A percentile compares a stretch with the other conserved stretches of the same genome.
Conservation (phyloP, 352 stramenopile genomes). For the Phytophthora meadii region DNA sequence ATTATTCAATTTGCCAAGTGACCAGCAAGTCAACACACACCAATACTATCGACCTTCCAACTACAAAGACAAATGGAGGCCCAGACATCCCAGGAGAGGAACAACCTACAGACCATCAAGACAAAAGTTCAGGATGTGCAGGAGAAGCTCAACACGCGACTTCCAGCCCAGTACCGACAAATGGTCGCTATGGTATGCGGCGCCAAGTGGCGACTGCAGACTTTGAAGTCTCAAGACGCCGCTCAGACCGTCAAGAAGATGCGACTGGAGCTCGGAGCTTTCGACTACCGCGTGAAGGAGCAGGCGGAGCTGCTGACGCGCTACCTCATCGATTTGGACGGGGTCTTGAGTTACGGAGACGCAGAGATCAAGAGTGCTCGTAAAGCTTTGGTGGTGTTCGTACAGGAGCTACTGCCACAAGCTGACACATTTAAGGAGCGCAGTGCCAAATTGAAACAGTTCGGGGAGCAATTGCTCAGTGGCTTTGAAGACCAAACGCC, state of each 20-base stretch:
- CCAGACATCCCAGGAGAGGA: constrained; percentile 41
- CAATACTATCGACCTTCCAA: constrained; percentile 1
- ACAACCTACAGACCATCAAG: constrained; percentile 52
- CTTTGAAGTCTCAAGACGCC: constrained; percentile 11
- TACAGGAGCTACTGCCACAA: constrained; percentile 52
- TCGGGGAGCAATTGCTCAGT: constrained; percentile 41
- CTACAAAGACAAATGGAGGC: constrained; percentile 28
- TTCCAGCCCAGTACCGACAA: constrained; percentile 44
- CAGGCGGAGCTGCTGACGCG: constrained; percentile 70
- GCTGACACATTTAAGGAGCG: constrained; percentile 56
- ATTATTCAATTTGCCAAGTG: constrained; percentile 39
- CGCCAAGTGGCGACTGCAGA: constrained; percentile 57
- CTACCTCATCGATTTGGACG: constrained; percentile 61
- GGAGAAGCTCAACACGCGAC: constrained; percentile 41
- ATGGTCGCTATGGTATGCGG: constrained; percentile 43
- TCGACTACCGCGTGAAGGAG: constrained; percentile 66
- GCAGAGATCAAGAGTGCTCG: constrained; percentile 52
- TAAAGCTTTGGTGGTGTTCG: constrained; percentile 58
- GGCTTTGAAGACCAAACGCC: constrained; percentile 9
- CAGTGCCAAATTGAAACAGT: constrained; percentile 52
- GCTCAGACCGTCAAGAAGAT: constrained; percentile 42
- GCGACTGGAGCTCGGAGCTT: constrained; percentile 60
- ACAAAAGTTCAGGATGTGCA: constrained; percentile 52
- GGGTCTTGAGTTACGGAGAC: constrained; percentile 70
- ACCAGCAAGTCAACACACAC: constrained; percentile 19